A percentile compares a stretch with the other conserved stretches of the same genome.
Conservation (phyloP, 2,329 filamentous ascomycete genomes). For the Calonectria pteridis region DNA sequence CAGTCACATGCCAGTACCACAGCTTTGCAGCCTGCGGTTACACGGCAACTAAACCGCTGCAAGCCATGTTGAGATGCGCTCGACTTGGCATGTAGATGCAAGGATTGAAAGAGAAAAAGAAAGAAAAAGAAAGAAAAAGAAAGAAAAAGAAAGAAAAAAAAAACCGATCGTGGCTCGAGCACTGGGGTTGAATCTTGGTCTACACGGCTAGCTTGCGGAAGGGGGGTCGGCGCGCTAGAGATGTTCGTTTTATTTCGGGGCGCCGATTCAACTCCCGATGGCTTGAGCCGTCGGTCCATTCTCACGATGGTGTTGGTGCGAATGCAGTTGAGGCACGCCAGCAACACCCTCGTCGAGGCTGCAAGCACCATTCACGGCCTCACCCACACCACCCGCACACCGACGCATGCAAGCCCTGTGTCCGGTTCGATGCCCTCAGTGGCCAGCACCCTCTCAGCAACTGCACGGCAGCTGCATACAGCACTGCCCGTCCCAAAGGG, state of each 20-base stretch:
- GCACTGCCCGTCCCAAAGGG: constrained; percentile 11
- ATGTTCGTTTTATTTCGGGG: neutral
- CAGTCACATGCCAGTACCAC: constrained; percentile 2
- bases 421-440: neutral
- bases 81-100: constrained; percentile 1
- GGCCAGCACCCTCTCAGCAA: neutral
- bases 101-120: neutral
- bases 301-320: constrained; percentile 3
- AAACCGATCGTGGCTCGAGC: neutral
- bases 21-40: neutral
- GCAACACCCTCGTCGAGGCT: neutral
- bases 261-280: neutral
- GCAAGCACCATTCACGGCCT: neutral
- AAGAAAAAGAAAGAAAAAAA: no score
- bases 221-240: neutral
- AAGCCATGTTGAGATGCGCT: constrained; percentile 4
- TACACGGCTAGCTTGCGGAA: neutral
- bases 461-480: constrained; percentile 18
- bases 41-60: constrained; percentile 4
- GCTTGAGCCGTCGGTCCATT: neutral
- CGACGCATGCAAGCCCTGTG: constrained; percentile 3
- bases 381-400: neutral
- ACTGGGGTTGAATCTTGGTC: constrained; percentile 9
- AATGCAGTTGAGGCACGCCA: neutral
- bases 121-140: no score